These are phyloP conservation scores for Mucuna pruriens DNA, from an alignment of 306 rosid genomes.

Conservation along the genomic window DNA sequence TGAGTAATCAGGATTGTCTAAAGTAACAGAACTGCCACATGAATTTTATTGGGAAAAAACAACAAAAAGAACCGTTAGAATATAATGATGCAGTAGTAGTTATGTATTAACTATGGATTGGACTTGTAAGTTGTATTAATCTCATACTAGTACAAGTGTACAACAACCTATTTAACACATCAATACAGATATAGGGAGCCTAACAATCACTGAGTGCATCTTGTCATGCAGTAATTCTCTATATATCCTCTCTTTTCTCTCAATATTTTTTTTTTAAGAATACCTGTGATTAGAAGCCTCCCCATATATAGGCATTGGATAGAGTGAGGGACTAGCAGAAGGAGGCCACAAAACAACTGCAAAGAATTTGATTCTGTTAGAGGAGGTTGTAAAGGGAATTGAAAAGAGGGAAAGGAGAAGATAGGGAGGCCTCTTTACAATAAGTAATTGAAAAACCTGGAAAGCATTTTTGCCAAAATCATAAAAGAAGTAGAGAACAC, in stretches of 20 bases:
- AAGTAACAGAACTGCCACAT: slow-evolving; percentile 70
- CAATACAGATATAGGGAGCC: slow-evolving; percentile 23
- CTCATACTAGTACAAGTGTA: slow-evolving; percentile 20
- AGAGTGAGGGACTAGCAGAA: slow-evolving; percentile 78
- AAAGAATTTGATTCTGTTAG: slow-evolving; percentile 38
- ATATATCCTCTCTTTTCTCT: slow-evolving; percentile 6
- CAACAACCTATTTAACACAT: not conserved
- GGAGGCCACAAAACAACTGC: slow-evolving; percentile 97
- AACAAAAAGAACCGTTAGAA: slow-evolving; percentile 32
- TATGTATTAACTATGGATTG: not conserved
- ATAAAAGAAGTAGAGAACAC: not conserved
- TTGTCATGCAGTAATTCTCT: not conserved
- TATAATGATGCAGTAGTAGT: not conserved
- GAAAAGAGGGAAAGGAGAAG: slow-evolving; percentile 1
- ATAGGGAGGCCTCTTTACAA: not conserved
- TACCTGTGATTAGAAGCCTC: slow-evolving; percentile 99
- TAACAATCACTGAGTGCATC: slow-evolving; percentile 19
- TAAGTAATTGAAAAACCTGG: slow-evolving; percentile 2
- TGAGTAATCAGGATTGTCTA: slow-evolving; percentile 79
- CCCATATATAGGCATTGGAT: slow-evolving; percentile 88
- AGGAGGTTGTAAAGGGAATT: slow-evolving; percentile 1
- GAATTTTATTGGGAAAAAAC: slow-evolving; percentile 9
- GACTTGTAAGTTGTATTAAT: not conserved
- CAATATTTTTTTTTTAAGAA: not conserved
- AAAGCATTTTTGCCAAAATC: slow-evolving; percentile 24